Base-by-base conservation (phyloP, 148 eudicot species). In the Nyssa sinensis region DNA sequence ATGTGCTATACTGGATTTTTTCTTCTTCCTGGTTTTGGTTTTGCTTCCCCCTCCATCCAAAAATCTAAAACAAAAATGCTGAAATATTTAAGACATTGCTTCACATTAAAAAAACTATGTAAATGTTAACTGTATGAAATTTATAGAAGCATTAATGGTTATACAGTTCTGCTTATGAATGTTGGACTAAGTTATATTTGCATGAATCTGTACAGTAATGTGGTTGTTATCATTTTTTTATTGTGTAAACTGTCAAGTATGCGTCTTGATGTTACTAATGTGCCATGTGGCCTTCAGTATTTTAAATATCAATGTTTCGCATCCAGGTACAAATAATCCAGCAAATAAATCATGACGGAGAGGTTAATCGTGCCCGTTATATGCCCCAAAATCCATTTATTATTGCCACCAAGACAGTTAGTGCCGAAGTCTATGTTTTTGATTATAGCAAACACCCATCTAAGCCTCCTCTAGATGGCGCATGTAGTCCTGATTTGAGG, bases 311-410 rank as follows among this genome's bases (percentile, higher is more conserved):
- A 16, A 25, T 51, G 25, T 61, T 73, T 37, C 21, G 41, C 24
- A 69, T 85, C 44, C 87, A 93, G 98, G 93, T 93, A 24, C 94
- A 93, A 78, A 84, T 93, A 70, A 89, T 91, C 73, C 97, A 93
- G 78, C 94, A 93, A 83, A 91, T 93, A 71, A 86, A 83, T 71
- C 97, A 90, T 70, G 97, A 90, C 33, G 97, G 97, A 59, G 94
- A 92, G 78, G 93, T 92, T 29, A 90, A 92, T 58, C 83, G 94
- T 34, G 94, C 97, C 69, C 97, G 94, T n/a, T 85, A 88, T 74
- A 92, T 92, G 97, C 91, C 97, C 32, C 97, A 92, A 83, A 88
- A 90, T 76, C 84, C 79, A 55, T 92, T 88, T 65, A 78, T 92
- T 27, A 92, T 90, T 70, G 93, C 97, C 64, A 92, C 94, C 51